A percentile compares a stretch with the other conserved stretches of the same genome.
Evolutionary conservation across 306 rosid genomes (phyloP).

Genomic region (Morella rubra): DNA sequence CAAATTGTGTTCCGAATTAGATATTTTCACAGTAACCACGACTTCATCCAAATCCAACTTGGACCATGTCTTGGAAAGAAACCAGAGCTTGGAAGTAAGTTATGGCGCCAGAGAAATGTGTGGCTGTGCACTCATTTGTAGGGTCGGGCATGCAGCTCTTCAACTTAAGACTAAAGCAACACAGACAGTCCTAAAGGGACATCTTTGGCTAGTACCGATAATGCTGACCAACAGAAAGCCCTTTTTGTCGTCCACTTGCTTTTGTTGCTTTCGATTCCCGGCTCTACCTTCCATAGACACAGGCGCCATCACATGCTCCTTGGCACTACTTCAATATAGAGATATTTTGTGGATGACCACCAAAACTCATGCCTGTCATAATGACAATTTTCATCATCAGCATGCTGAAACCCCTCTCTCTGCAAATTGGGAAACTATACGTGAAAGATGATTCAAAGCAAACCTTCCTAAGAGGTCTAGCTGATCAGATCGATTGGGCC

Average conservation of each 20-base stretch:
- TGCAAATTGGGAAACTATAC: too few species aligned
- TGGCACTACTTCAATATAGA: background rate
- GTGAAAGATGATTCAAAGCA: background rate
- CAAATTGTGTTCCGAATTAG: too few species aligned
- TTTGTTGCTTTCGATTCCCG: conserved; percentile 2
- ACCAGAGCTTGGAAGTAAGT: too few species aligned
- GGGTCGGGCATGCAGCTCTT: background rate
- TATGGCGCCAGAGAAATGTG: background rate
- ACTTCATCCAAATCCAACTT: too few species aligned
- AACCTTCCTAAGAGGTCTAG: background rate
- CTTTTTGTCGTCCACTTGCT: conserved; percentile 28
- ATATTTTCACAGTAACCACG: too few species aligned
- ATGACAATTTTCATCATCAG: background rate
- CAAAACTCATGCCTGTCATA: background rate
- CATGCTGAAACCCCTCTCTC: too few species aligned
- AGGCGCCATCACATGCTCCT: background rate
- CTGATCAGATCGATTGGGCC: background rate
- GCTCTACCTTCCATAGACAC: conserved; percentile 7
- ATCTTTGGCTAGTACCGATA: conserved; percentile 20
- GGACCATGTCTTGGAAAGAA: too few species aligned
- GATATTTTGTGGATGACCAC: background rate
- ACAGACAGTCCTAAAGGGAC: conserved; percentile 29
- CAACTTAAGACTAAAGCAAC: conserved; percentile 29
- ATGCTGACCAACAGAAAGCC: conserved; percentile 33
- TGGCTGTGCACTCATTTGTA: background rate